Evolutionary conservation across 2,329 filamentous ascomycete genomes (phyloP), one percentile per base, ranked within the genome.

Genomic region (Colletotrichum sidae): DNA sequence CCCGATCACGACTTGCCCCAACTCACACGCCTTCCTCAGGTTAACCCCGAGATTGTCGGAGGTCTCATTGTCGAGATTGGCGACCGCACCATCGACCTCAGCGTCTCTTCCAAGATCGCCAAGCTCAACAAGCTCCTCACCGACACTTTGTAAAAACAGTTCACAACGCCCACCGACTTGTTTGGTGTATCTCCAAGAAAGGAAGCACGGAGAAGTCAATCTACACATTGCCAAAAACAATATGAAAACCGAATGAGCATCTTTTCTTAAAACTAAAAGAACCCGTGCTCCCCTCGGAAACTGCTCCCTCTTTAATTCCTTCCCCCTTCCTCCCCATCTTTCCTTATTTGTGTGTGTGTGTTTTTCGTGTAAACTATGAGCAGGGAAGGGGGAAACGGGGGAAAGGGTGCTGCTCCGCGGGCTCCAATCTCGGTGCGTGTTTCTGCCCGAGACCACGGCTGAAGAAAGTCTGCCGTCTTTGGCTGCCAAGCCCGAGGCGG

Each of bases 61-160:
- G 96, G 96, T 69, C 90, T 99, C 72, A 83, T 99, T 71, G 95
- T 99, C 77, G 95, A 98, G 85, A 92, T 98, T 73, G 95, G 94
- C 76, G 95, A 98, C 87, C 92, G 95, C 78, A 98, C 95, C 80
- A 97, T 99, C 78, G 96, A 99, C 83, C 91, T 97, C 73, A 96
- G 92, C 82, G 94, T 99, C 76, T 95, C 95, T 54, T 86, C 92
- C 79, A 96, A 95, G 88, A 91, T 99, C 82, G 88, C 92, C 80
- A 97, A 94, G 90, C 93, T 99, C 89, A 99, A 99, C 93, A 99
- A 98, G 91, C 90, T 97, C 80, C 92, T 99, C 78, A 94, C 88
- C 74, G 96, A 99, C 84, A 88, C 91, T 81, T 86, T 99, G 92
- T 99, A 97, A 92, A 25, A 94, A 72, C 70, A 59, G 64, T 69